Evolutionary conservation across 2,329 filamentous ascomycete genomes (phyloP), one percentile per base, ranked within the genome.

Genomic region (Fusarium guadeloupense): DNA sequence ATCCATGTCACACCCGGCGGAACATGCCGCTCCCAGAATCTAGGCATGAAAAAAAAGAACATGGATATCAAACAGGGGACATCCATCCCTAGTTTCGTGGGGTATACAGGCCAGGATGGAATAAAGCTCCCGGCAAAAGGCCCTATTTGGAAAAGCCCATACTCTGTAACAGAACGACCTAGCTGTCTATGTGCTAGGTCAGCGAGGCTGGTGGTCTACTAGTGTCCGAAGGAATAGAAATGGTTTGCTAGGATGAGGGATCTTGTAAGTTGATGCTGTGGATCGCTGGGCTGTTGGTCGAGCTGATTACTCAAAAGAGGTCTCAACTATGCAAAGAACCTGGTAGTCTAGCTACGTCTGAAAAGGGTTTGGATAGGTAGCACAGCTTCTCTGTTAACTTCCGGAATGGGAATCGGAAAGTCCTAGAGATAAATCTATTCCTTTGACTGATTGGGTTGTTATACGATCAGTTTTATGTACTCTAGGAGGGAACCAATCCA

Each of bases 31-130:
- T 12, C 19, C 5, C 14, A 17, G 20, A 25, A 40, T 59, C 54
- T 45, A 59, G 47, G 55, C 7, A 47, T 59, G 30, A 20, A 9
- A 26, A 26, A 26, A 26, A 26, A 26, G 9, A 31, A n/a, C 28
- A 31, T 31, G 28, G 28, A 31, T 31, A 13, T 7, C 28, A 31
- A 31, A 31, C 28, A 31, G 28, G 28, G 28, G 16, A 13, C n/a
- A 16, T 19, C 39, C 38, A 17, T 28, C 26, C 19, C 39, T 20
- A 31, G 54, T 42, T n/a, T 54, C 40, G 52, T 62, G 58, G 52
- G 58, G 59, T 48, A 53, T 16, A 37, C 35, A 19, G 14, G 33
- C 39, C 31, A 13, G 16, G 12, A n/a, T 19, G 17, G 34, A 44
- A 16, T 23, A 12, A 10, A 6, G 13, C 7, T 6, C 34, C 26